Percentiles rank a stretch among this genome's conserved stretches.
Conservation (phyloP, 768 basidiomycete species). For the Russula sp. region DNA sequence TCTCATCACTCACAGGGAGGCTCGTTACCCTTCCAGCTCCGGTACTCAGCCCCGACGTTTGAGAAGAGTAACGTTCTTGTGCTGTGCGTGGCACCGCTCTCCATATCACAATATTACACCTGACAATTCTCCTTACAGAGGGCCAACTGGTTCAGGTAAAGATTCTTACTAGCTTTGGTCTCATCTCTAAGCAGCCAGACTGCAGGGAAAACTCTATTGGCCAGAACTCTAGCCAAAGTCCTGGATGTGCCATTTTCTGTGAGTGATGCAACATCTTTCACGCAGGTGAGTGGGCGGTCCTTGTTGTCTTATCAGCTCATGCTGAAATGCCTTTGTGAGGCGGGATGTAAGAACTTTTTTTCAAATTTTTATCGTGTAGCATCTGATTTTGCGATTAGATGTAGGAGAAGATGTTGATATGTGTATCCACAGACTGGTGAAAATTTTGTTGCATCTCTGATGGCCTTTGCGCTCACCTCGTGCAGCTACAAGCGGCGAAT, state of each 20-base stretch:
- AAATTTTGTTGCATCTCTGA: slow-evolving; percentile 20
- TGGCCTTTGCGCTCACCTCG: not conserved
- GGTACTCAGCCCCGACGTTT: slow-evolving; percentile 49
- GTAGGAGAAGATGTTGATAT: slow-evolving; percentile 97
- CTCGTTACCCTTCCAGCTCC: slow-evolving; percentile 31
- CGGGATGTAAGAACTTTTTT: slow-evolving; percentile 50
- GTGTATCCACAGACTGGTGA: slow-evolving; percentile 76
- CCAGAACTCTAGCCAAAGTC: slow-evolving; percentile 84
- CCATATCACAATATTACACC: slow-evolving; percentile 10
- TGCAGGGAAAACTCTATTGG: slow-evolving; percentile 81
- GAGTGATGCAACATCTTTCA: slow-evolving; percentile 91
- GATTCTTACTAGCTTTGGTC: slow-evolving; percentile 4
- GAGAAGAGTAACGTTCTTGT: slow-evolving; percentile 97
- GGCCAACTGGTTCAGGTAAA: slow-evolving; percentile 79
- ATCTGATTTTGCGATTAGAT: slow-evolving; percentile 38
- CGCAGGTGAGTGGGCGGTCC: slow-evolving; percentile 48
- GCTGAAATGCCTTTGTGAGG: slow-evolving; percentile 33
- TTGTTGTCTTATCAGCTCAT: not conserved
- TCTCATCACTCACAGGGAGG: slow-evolving; percentile 6
- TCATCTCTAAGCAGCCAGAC: slow-evolving; percentile 6
- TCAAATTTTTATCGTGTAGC: not conserved
- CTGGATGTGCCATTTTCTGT: slow-evolving; percentile 92
- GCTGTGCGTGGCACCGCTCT: slow-evolving; percentile 47
- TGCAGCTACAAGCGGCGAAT: slow-evolving; percentile 79
- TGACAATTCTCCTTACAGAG: slow-evolving; percentile 34